Conservation (phyloP, 306 rosid species). For the Prosopis cineraria region DNA sequence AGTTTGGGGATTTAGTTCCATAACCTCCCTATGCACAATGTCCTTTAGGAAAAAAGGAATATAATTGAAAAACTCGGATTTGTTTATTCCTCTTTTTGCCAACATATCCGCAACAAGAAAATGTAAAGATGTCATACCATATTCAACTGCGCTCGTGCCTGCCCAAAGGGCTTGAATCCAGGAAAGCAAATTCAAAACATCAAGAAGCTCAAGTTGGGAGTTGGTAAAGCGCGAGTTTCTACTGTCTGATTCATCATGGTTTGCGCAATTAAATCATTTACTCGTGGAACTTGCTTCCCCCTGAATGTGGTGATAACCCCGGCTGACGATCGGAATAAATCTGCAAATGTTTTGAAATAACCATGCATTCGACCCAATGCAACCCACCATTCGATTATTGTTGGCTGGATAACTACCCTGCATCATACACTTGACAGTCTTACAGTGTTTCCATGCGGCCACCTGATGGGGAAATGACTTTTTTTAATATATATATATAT, state of each 20-base stretch:
- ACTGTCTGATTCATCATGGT: not conserved
- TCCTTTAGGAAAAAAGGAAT: too few species aligned
- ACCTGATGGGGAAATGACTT: not conserved
- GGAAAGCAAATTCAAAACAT: slow-evolving; percentile 3
- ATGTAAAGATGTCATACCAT: slow-evolving; percentile 10
- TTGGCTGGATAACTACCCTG: not conserved
- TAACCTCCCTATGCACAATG: too few species aligned
- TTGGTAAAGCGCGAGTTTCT: not conserved
- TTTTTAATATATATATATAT: too few species aligned
- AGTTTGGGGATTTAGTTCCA: too few species aligned
- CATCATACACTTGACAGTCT: not conserved
- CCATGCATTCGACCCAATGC: too few species aligned
- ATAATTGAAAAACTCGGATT: too few species aligned
- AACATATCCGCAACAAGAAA: too few species aligned
- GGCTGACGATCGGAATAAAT: not conserved
- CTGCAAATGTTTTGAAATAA: not conserved
- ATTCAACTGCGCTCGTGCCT: not conserved
- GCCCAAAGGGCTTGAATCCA: not conserved
- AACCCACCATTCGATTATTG: not conserved
- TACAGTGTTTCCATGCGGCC: too few species aligned
- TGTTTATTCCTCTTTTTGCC: too few species aligned
- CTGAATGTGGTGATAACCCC: not conserved
- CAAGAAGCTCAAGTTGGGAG: not conserved
- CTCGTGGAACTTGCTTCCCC: not conserved
- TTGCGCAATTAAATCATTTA: not conserved